phyloP scores from a whole-genome alignment of 495 filamentous ascomycete species.

The Evernia prunastri region DNA sequence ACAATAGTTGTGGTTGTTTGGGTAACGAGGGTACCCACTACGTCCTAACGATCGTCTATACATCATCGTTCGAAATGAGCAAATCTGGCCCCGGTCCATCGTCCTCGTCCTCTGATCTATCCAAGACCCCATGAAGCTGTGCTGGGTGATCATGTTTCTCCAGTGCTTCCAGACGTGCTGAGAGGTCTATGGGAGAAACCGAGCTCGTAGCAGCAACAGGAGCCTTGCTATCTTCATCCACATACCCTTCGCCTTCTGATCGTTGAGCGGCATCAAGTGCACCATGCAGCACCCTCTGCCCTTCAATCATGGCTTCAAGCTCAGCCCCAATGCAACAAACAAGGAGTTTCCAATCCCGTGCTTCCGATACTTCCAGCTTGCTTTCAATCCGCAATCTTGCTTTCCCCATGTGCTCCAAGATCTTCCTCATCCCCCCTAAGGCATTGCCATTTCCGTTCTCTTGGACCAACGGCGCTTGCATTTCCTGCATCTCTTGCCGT shows the following conservation, averaged over 20 bases:
- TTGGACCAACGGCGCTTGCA: conserved; percentile 1
- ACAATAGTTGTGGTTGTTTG: too few species aligned
- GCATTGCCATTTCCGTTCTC: conserved; percentile 1
- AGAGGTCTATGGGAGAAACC: not conserved
- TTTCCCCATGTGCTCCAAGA: conserved; percentile 41
- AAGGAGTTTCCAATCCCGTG: conserved; percentile 74
- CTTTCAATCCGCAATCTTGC: conserved; percentile 37
- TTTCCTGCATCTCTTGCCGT: conserved; percentile 47
- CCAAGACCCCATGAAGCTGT: not conserved
- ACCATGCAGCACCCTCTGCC: conserved; percentile 50
- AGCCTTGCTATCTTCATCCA: not conserved
- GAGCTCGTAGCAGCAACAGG: not conserved
- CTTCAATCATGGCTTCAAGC: conserved; percentile 72
- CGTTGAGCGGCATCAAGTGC: conserved; percentile 31
- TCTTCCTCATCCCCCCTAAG: conserved; percentile 31
- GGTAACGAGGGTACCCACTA: not conserved
- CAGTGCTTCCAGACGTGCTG: not conserved
- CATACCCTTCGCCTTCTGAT: not conserved
- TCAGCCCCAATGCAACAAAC: conserved; percentile 86
- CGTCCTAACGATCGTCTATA: not conserved
- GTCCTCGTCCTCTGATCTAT: conserved; percentile 39
- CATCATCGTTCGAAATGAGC: conserved; percentile 35
- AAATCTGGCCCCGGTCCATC: conserved; percentile 47
- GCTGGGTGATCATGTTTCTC: not conserved
- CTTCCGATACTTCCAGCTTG: conserved; percentile 38